Evolutionary conservation across 345 rosid genomes (phyloP), one percentile per base, ranked within the genome.

Genomic region (Theobroma cacao): DNA sequence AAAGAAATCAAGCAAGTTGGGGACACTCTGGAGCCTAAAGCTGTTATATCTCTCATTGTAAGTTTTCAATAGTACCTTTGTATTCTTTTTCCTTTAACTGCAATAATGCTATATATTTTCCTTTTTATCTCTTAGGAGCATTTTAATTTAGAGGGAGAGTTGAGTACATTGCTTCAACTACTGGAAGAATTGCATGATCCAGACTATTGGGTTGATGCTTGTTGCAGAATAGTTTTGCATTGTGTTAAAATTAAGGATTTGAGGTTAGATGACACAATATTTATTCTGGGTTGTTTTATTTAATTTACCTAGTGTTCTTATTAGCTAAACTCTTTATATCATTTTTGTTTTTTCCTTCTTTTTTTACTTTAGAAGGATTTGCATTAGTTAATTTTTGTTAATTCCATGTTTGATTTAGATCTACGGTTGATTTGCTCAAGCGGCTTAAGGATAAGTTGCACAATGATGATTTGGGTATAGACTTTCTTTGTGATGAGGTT

Each of bases 31-130:
- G 93, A 90, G 78, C 92, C 96, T 50, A 96, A 86, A 89, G 85
- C 92, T 80, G 83, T 83, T 50, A 74, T 92, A 52, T 43, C 84
- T 76, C 90, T 96, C 72, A 92, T 96, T 63, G 99, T 94, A 88
- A 87, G 98, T 87, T 70, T 69, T 22, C 10, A 41, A 28, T 28
- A 1, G 36, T 74, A 66, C 55, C 14, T n/a, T 56, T 69, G 13
- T 66, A 17, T 41, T 69, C 28, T 70, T 34, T 48, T 72, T 59
- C 20, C 50, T 30, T 30, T 64, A 28, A 65, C 61, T 45, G 58
- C 56, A 65, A 26, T 65, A 38, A 9, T 55, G 0, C 43, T 12
- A 9, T 26, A 15, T 18, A 24, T 72, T 59, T 41, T 50, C 15
- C 28, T 20, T 31, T 3, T 33, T n/a, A 2, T 72, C 41, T 78